phyloP scores from a whole-genome alignment of 148 eudicot genomes.

The Selenicereus undatus region DNA sequence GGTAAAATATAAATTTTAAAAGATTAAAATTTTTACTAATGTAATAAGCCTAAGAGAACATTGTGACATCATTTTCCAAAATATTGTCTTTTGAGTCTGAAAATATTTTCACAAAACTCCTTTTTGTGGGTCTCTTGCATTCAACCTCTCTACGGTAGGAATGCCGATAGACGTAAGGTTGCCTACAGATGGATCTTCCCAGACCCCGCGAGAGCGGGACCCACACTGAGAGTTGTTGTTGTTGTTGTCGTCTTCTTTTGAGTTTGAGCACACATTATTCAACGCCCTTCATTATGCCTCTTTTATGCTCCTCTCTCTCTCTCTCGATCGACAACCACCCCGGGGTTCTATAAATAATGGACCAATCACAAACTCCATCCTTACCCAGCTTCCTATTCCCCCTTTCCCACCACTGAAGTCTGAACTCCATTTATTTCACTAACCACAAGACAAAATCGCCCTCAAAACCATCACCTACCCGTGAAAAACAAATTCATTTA shows the following conservation, averaged over 20 bases:
- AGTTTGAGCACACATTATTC: background rate
- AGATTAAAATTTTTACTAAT: too few species aligned
- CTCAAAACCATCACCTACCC: background rate
- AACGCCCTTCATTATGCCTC: slow-evolving; percentile 5
- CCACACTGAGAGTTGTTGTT: background rate
- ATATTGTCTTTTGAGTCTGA: background rate
- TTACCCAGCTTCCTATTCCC: background rate
- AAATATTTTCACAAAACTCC: too few species aligned
- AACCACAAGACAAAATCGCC: background rate
- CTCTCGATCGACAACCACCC: background rate
- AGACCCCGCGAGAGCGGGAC: too few species aligned
- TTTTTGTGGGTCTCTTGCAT: too few species aligned
- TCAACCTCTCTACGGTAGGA: too few species aligned
- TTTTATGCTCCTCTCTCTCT: background rate
- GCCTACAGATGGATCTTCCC: too few species aligned
- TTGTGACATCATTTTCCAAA: slow-evolving; percentile 13
- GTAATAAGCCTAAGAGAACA: background rate
- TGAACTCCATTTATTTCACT: background rate
- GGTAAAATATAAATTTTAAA: too few species aligned
- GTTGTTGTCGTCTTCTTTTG: background rate
- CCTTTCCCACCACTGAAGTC: background rate
- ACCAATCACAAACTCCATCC: slow-evolving; percentile 8
- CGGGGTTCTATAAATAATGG: slow-evolving; percentile 6
- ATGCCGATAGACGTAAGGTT: too few species aligned
- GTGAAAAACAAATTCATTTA: too few species aligned